Base-by-base conservation (phyloP, 305 asterid genomes). In the Euphrasia arctica region DNA sequence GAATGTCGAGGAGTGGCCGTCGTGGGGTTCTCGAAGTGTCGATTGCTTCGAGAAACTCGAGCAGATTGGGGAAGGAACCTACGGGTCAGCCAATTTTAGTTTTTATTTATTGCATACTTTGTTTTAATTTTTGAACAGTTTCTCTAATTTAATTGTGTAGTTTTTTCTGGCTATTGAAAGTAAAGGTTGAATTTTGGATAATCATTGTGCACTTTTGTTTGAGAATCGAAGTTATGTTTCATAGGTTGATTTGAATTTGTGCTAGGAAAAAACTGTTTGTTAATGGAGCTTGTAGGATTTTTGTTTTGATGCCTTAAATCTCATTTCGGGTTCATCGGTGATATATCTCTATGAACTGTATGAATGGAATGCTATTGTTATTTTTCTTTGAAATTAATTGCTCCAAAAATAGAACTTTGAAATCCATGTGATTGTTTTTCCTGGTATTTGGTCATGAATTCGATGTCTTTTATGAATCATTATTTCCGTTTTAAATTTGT, bases 141-240 rank as follows among this genome's bases (percentile, higher is more conserved):
- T 32, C 36, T 32, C 36, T 32, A 3, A 32, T 32, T 32, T 32
- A 32, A 3, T 32, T 32, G 36, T 3, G 36, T 32, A 32, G 36
- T 32, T 32, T 32, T 32, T 32, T 5, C 36, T 25, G 36, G 5
- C 5, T 32, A 3, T 0, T 5, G 0, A 12, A n/a, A 13, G 14
- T 18, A 3, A 22, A 22, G 13, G 58, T 65, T 12, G 9, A 39
- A 57, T 63, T 9, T 10, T 27, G 36, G 36, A 32, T 32, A 32
- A 32, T 3, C 36, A 32, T 32, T 32, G 36, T 32, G 36, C 5
- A 32, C 36, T 32, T 32, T 5, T 32, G 36, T 32, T 32, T 54
- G 15, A 54, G 70, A 22, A 39, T 49, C 57, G 7, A 27, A 55
- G 56, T 54, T 54, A 22, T 65, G 31, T 43, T 39, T 8, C 12